Evolutionary conservation across 352 stramenopile genomes (phyloP), one percentile per base, ranked within the genome.

Genomic region (Globisporangium apiculatum): DNA sequence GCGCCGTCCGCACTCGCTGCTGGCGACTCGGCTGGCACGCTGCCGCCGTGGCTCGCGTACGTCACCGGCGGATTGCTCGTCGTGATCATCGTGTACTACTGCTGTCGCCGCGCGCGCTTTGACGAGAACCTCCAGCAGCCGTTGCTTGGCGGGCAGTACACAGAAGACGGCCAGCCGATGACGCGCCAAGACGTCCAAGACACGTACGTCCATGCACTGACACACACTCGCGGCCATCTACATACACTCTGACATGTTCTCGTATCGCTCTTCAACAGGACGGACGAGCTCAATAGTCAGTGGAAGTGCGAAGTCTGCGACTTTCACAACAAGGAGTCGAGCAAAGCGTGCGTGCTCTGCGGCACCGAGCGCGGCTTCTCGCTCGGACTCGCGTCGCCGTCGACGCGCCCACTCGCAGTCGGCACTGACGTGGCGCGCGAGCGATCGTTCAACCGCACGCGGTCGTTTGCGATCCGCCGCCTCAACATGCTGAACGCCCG

Each of bases 1-100:
- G 61, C 64, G 54, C 62, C 45, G 37, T 67, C 54, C 14, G 64
- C 68, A 15, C 65, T 61, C 10, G 65, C 71, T 31, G 74, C 69
- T 38, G 71, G 42, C 53, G 53, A 61, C 41, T 65, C 60, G 53
- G 18, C 48, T 40, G 49, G 77, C 18, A 77, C 79, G 57, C 68
- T 92, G 10, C 82, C 84, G 11, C 83, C 80, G 36, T 94, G 84
- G 84, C 71, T 94, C 24, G 84, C 84, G 48, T 94, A 91, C 67
- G 77, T 91, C 40, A 94, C 84, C 11, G 84, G 84, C 57, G 84
- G 82, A 1, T 62, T 94, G 38, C 64, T 94, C 53, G 72, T 94
- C 57, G 75, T 94, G 49, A 94, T 94, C 64, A 91, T 94, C 60
- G 73, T 92, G 37, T 94, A 94, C 73, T 94, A 94, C 58, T 94